Base-by-base conservation (phyloP, 257 asterid species). In the Solanum corneliomulleri region DNA sequence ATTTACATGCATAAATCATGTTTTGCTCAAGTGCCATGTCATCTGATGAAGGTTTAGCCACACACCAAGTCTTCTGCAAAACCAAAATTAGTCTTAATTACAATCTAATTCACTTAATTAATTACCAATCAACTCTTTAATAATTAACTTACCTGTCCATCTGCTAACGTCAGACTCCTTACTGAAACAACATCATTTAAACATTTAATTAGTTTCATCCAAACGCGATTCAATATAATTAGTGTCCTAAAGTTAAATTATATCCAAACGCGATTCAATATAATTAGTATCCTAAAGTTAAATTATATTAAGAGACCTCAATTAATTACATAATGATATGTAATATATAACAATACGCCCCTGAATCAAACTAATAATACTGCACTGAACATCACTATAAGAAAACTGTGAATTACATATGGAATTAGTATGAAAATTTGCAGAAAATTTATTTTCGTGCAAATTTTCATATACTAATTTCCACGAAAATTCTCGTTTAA, bases 21-120 rank as follows among this genome's bases (percentile, higher is more conserved):
- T 91, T 93, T 6, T 41, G 33, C 31, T 5, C 0, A 18, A 93
- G 81, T 23, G 71, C 13, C 5, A 14, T 44, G 29, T 68, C 45
- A 12, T 90, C 94, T 14, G 94, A 82, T 9, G 97, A 94, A 14
- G 97, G 94, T 84, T 92, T 93, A 6, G 95, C 95, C 88, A 94
- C 95, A 64, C 97, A 94, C 97, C 96, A 94, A 3, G 89, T 90
- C 87, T 90, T 92, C 95, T 93, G 87, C 83, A 14, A 21, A 74
- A 76, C 21, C 68, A 70, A 37, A 37, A 14, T 37, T 72, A 72
- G n/a, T 31, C n/a, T 7, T 62, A 84, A 37, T 33, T 77, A 58
- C 20, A 70, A 86, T 68, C 41, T 77, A 11, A 45, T 21, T 62
- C 58, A 83, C 35, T 21, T 77, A 11, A 45, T 21, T 62, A 83